These are phyloP conservation scores for Grosmannia clavigera DNA, from an alignment of 2,329 filamentous ascomycete species.

Conservation along the genomic window DNA sequence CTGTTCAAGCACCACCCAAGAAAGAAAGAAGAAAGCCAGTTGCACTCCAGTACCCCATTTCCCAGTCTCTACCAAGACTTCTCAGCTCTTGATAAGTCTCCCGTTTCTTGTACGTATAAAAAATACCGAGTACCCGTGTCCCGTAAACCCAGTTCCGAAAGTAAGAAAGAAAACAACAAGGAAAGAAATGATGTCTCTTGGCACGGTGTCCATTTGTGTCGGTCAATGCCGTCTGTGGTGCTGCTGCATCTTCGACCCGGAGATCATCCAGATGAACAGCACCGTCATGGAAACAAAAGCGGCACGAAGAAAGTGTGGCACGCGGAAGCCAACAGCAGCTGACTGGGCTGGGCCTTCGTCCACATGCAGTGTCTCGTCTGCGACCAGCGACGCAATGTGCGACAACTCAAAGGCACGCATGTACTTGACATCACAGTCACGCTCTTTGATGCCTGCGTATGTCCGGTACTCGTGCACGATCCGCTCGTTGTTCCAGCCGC, in stretches of 20 bases:
- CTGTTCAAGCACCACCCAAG: no score
- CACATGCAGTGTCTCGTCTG: constrained; percentile 4
- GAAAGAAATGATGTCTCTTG: background rate
- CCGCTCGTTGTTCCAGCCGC: constrained; percentile 49
- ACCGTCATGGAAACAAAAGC: constrained; percentile 30
- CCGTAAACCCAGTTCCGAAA: background rate
- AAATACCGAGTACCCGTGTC: background rate
- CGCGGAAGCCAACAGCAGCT: constrained; percentile 14
- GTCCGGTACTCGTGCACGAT: constrained; percentile 62
- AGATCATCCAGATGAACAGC: constrained; percentile 26
- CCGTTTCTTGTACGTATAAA: constrained; percentile 5
- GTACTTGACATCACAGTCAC: constrained; percentile 48
- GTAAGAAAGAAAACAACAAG: background rate
- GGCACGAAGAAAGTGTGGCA: constrained; percentile 28
- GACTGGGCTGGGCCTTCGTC: background rate
- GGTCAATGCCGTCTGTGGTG: constrained; percentile 1
- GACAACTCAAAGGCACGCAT: constrained; percentile 36
- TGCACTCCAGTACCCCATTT: background rate
- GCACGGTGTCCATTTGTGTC: background rate
- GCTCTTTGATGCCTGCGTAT: constrained; percentile 49
- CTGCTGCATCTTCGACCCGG: constrained; percentile 9
- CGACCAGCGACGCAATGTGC: constrained; percentile 21
- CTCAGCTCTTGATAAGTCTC: constrained; percentile 46
- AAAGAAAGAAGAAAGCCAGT: background rate
- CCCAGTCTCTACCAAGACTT: constrained; percentile 27